A percentile compares a stretch with the other conserved stretches of the same genome.
Conservation (phyloP, 768 basidiomycete genomes). For the Podaxis pistillaris region DNA sequence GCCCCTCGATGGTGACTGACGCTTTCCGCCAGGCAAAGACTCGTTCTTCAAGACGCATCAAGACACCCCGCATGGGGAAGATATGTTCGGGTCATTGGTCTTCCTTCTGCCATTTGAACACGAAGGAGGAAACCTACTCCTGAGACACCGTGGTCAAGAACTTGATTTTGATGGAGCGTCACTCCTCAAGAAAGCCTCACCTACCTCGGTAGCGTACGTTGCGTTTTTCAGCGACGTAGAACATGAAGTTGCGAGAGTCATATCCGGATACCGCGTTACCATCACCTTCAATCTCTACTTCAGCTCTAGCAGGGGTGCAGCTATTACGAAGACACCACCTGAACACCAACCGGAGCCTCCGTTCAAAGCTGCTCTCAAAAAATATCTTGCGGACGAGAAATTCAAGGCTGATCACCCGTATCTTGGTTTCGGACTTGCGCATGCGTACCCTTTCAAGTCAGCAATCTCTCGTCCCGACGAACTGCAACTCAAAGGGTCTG, state of each 20-base stretch:
- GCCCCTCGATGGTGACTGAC: not conserved
- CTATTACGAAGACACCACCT: not conserved
- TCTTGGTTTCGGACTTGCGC: slow-evolving; percentile 32
- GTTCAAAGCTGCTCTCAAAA: slow-evolving; percentile 8
- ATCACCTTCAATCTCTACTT: slow-evolving; percentile 42
- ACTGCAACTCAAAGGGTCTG: not conserved
- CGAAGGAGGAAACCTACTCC: slow-evolving; percentile 39
- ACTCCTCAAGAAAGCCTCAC: not conserved
- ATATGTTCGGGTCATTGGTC: slow-evolving; percentile 50
- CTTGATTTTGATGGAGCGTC: not conserved
- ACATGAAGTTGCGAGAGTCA: slow-evolving; percentile 35
- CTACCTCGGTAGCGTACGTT: slow-evolving; percentile 32
- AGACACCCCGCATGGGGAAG: slow-evolving; percentile 40
- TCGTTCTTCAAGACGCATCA: slow-evolving; percentile 47
- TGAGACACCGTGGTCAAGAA: slow-evolving; percentile 24
- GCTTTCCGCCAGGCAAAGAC: slow-evolving; percentile 17
- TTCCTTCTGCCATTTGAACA: slow-evolving; percentile 42
- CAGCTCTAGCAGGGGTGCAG: not conserved
- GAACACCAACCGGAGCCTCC: slow-evolving; percentile 10
- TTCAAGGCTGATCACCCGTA: slow-evolving; percentile 12
- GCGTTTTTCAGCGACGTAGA: slow-evolving; percentile 39
- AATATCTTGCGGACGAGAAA: not conserved
- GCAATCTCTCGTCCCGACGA: not conserved
- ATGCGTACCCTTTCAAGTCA: slow-evolving; percentile 26
- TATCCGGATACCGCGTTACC: slow-evolving; percentile 36